These are phyloP conservation scores for Botrytis cinerea DNA, from an alignment of 2,329 filamentous ascomycete genomes.

Conservation along the genomic window DNA sequence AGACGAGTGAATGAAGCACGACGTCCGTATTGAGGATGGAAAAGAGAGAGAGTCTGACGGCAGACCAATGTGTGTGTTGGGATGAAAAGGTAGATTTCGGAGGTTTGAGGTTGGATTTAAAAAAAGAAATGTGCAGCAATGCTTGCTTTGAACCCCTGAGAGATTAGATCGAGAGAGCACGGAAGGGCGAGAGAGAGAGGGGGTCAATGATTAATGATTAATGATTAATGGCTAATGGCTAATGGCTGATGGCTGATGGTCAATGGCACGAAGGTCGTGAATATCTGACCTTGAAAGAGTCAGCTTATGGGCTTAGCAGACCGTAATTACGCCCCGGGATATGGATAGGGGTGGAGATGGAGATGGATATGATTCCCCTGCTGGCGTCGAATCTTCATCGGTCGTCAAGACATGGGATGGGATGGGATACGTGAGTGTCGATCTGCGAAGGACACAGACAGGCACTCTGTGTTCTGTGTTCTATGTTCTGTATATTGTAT, in stretches of 20 bases:
- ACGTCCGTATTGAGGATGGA: neutral
- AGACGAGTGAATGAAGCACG: neutral
- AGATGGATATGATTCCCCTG: neutral
- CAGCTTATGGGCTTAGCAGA: neutral
- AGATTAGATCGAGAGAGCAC: neutral
- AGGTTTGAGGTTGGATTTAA: neutral
- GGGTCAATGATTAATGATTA: neutral
- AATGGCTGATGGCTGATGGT: neutral
- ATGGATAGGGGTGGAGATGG: neutral
- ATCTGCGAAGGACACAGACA: too few species aligned
- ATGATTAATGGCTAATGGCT: too few species aligned
- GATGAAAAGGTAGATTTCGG: neutral
- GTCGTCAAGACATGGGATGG: neutral
- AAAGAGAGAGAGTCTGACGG: neutral
- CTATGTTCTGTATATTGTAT: neutral
- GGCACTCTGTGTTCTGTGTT: too few species aligned
- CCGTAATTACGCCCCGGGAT: neutral
- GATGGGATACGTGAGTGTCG: neutral
- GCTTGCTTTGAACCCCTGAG: constrained; percentile 11
- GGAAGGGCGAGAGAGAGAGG: neutral
- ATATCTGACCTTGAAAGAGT: neutral
- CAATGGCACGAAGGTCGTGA: neutral
- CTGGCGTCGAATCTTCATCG: neutral
- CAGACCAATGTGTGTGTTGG: neutral
- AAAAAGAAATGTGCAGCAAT: constrained; percentile 1